Conservation (phyloP, 2,329 filamentous ascomycete genomes). For the Microdochium nivale region DNA sequence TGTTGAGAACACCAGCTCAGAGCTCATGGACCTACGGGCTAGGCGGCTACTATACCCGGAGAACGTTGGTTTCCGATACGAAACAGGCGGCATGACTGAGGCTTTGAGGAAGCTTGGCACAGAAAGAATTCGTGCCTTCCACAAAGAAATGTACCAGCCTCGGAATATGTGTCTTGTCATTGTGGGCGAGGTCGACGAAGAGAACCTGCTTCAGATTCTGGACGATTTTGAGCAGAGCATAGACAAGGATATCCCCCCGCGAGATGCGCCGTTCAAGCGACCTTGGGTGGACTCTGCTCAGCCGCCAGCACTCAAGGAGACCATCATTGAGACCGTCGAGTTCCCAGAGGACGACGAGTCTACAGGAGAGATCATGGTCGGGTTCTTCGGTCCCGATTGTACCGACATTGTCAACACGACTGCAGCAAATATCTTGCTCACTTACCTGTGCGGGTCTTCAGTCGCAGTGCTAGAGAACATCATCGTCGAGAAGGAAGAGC, state of each 20-base stretch:
- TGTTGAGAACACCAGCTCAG: slow-evolving; percentile 72
- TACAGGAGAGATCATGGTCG: slow-evolving; percentile 77
- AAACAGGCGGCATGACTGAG: slow-evolving; percentile 97
- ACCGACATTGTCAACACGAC: slow-evolving; percentile 59
- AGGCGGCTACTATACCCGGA: slow-evolving; percentile 79
- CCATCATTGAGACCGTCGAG: slow-evolving; percentile 68
- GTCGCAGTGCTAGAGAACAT: slow-evolving; percentile 86
- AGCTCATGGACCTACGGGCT: slow-evolving; percentile 81
- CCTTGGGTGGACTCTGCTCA: slow-evolving; percentile 89
- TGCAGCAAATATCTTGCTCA: slow-evolving; percentile 71
- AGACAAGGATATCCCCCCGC: slow-evolving; percentile 67
- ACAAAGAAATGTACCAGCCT: slow-evolving; percentile 95
- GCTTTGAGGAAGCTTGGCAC: slow-evolving; percentile 77
- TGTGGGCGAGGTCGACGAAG: slow-evolving; percentile 83
- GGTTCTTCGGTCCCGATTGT: slow-evolving; percentile 79
- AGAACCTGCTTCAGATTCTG: slow-evolving; percentile 69
- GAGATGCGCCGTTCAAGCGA: slow-evolving; percentile 67
- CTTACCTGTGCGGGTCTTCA: slow-evolving; percentile 87
- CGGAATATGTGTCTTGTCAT: slow-evolving; percentile 89
- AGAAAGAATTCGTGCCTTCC: slow-evolving; percentile 88
- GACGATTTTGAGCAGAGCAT: slow-evolving; percentile 86
- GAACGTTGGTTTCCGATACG: slow-evolving; percentile 87
- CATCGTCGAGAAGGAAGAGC: slow-evolving; percentile 85
- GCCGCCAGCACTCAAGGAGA: slow-evolving; percentile 63
- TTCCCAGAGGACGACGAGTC: slow-evolving; percentile 97